Evolutionary conservation across 306 rosid genomes (phyloP).

Genomic region (Prinsepia uniflora): DNA sequence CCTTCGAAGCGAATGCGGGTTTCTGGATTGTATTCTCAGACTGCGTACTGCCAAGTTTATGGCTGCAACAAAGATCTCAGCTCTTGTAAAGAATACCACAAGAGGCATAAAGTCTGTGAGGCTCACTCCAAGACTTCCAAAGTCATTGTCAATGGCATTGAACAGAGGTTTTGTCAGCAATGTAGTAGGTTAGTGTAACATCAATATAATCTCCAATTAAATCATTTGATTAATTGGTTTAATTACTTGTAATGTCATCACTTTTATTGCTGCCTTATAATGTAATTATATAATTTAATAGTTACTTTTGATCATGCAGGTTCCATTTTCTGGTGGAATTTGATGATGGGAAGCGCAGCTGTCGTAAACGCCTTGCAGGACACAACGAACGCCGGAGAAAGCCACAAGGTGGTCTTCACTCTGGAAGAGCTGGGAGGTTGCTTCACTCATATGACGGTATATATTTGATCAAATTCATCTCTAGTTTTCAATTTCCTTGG

Average conservation of each 20-base stretch:
- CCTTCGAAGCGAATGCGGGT: constrained; percentile 55
- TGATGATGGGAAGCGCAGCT: constrained; percentile 93
- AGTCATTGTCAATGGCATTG: constrained; percentile 74
- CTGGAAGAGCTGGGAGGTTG: constrained; percentile 55
- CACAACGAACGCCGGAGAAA: constrained; percentile 88
- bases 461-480: constrained; percentile 3
- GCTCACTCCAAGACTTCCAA: constrained; percentile 77
- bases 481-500: background rate
- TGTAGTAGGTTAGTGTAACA: constrained; percentile 69
- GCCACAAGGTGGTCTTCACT: constrained; percentile 56
- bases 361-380: constrained; percentile 91
- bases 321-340: constrained; percentile 88
- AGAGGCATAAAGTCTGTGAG: constrained; percentile 92
- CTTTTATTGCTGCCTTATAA: constrained; percentile 12
- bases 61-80: constrained; percentile 85
- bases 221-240: background rate
- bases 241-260: constrained; percentile 12
- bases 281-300: constrained; percentile 23
- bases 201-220: constrained; percentile 14
- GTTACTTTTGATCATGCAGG: constrained; percentile 44
- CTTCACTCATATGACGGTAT: constrained; percentile 70
- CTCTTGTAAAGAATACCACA: constrained; percentile 78
- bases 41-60: constrained; percentile 73
- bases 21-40: constrained; percentile 45
- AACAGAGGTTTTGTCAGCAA: constrained; percentile 94